Evolutionary conservation across 257 asterid species (phyloP).

Genomic region (Eucommia ulmoides): DNA sequence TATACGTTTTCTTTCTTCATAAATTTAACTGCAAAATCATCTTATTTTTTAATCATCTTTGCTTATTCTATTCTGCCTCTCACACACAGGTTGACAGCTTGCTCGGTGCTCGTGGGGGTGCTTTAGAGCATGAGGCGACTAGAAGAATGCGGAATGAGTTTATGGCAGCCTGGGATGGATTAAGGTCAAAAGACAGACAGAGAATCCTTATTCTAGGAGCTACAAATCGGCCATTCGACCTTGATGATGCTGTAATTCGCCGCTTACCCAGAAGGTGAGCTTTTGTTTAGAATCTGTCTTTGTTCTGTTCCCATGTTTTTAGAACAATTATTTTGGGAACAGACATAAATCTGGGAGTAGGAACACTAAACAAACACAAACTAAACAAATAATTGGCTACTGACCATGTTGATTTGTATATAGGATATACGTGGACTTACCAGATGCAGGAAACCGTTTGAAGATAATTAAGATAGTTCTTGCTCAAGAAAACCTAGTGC

Average conservation of each 20-base stretch:
- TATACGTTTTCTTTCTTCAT: slow-evolving; percentile 7
- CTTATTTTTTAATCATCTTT: not conserved
- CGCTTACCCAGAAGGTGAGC: slow-evolving; percentile 87
- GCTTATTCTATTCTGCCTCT: not conserved
- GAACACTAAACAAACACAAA: too few species aligned
- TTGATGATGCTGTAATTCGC: slow-evolving; percentile 98
- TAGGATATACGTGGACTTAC: slow-evolving; percentile 94
- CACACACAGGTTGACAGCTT: slow-evolving; percentile 82
- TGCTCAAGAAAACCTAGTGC: slow-evolving; percentile 62
- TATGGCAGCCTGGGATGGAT: slow-evolving; percentile 99
- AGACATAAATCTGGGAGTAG: not conserved
- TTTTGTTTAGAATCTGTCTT: slow-evolving; percentile 4
- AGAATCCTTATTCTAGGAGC: slow-evolving; percentile 96
- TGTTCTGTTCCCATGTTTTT: too few species aligned
- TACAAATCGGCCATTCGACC: slow-evolving; percentile 97
- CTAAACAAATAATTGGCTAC: slow-evolving; percentile 7
- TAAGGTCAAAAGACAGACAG: slow-evolving; percentile 92
- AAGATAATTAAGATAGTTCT: slow-evolving; percentile 82
- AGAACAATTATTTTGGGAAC: too few species aligned
- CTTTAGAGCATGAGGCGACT: slow-evolving; percentile 96
- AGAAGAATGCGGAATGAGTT: slow-evolving; percentile 98
- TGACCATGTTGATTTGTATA: slow-evolving; percentile 12
- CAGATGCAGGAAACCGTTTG: slow-evolving; percentile 81
- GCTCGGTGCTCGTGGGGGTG: slow-evolving; percentile 99
- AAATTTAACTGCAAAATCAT: not conserved